A percentile compares a stretch with the other conserved stretches of the same genome.
Evolutionary conservation across 1,139 yeast species (phyloP).

Genomic region (Pichia sp.): DNA sequence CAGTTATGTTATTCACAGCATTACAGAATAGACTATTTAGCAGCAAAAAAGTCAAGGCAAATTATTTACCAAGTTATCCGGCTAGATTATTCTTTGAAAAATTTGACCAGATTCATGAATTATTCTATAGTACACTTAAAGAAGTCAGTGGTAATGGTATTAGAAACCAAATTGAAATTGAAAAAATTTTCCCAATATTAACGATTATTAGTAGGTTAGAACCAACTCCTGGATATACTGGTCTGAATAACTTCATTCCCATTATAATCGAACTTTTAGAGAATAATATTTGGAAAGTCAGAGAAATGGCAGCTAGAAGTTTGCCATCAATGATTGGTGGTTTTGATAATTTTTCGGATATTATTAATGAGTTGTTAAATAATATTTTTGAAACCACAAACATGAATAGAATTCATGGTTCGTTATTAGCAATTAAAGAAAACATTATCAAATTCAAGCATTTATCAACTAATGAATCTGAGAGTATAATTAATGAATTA

Average conservation of each 20-base stretch:
- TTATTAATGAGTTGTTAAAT: constrained; percentile 8
- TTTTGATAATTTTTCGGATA: constrained; percentile 15
- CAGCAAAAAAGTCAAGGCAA: constrained; percentile 34
- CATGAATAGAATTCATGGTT: constrained; percentile 55
- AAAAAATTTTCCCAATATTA: constrained; percentile 66
- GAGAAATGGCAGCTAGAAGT: constrained; percentile 80
- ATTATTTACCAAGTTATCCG: constrained; percentile 20
- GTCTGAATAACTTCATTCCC: constrained; percentile 43
- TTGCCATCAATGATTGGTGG: constrained; percentile 44
- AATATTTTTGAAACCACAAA: constrained; percentile 14
- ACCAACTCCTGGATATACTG: constrained; percentile 48
- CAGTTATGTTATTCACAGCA: constrained; percentile 87
- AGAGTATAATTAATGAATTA: not conserved
- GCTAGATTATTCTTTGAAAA: constrained; percentile 65
- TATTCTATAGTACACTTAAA: constrained; percentile 41
- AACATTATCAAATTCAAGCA: constrained; percentile 3
- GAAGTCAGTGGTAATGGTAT: constrained; percentile 30
- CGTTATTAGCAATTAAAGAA: constrained; percentile 35
- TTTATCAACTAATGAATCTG: constrained; percentile 5
- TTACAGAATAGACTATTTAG: constrained; percentile 77
- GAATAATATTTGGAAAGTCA: constrained; percentile 65
- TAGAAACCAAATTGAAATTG: constrained; percentile 31
- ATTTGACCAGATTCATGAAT: constrained; percentile 45
- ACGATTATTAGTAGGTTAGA: constrained; percentile 65
- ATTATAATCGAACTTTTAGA: constrained; percentile 42